Evolutionary conservation across 257 asterid species (phyloP).

Genomic region (Scutellaria galericulata): DNA sequence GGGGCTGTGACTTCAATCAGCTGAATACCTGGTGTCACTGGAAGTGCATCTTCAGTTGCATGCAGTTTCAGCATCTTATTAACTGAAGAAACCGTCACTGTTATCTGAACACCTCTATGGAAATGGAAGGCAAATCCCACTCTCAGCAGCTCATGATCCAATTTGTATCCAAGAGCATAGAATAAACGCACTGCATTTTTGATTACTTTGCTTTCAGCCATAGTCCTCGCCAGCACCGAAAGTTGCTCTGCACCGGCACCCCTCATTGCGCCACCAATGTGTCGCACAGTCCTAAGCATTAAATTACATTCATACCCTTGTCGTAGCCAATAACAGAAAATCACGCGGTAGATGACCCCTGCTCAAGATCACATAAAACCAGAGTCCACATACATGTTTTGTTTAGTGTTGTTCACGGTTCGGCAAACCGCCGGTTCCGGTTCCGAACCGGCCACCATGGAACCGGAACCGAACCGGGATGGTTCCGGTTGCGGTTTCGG

Average conservation of each 20-base stretch:
- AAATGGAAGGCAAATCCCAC: conserved; percentile 87
- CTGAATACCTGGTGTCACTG: conserved; percentile 94
- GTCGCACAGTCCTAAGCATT: conserved; percentile 78
- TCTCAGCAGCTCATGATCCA: conserved; percentile 88
- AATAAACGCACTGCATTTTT: conserved; percentile 83
- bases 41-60: conserved; percentile 86
- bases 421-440: no score
- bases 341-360: conserved; percentile 25
- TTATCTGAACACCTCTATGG: conserved; percentile 85
- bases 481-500: no score
- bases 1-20: conserved; percentile 95
- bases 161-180: conserved; percentile 82
- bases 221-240: conserved; percentile 79
- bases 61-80: conserved; percentile 93
- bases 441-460: no score
- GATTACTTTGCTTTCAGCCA: conserved; percentile 87
- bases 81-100: conserved; percentile 81
- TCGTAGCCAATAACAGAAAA: conserved; percentile 6
- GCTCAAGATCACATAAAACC: conserved; percentile 83
- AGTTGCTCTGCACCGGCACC: conserved; percentile 95
- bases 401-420: no score
- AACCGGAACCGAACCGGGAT: no score
- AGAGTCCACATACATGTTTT: no score
- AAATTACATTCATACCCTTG: conserved; percentile 22
- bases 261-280: conserved; percentile 93